Evolutionary conservation across 768 basidiomycete genomes (phyloP).

Genomic region (Rossbeevera mucosa): DNA sequence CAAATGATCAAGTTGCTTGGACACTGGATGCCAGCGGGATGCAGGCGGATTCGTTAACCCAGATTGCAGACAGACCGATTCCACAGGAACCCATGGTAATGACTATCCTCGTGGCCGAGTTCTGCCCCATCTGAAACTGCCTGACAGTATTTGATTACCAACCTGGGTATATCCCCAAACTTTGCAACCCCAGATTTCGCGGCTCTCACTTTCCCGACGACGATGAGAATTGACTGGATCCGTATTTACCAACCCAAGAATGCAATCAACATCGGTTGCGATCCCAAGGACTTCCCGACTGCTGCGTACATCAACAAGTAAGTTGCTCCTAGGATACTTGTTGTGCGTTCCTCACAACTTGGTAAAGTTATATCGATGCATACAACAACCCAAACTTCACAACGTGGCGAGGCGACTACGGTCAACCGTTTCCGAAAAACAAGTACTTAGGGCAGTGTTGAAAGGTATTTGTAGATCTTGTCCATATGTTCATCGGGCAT

Average conservation of each 20-base stretch:
- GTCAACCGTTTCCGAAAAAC: conserved; percentile 68
- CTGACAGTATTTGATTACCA: conserved; percentile 72
- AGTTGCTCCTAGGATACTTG: conserved; percentile 14
- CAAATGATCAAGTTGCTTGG: conserved; percentile 61
- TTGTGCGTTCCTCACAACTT: conserved; percentile 2
- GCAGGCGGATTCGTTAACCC: conserved; percentile 47
- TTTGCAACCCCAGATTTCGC: conserved; percentile 73
- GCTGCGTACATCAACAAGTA: conserved; percentile 72
- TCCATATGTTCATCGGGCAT: conserved; percentile 8
- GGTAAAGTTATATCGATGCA: conserved; percentile 52
- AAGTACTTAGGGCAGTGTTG: conserved; percentile 56
- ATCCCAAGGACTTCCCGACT: conserved; percentile 77
- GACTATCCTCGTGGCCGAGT: background rate
- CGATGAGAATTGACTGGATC: conserved; percentile 81
- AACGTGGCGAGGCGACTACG: conserved; percentile 63
- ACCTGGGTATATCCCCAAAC: conserved; percentile 80
- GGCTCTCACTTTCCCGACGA: conserved; percentile 66
- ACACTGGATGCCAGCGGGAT: conserved; percentile 61
- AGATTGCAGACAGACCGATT: conserved; percentile 66
- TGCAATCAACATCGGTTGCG: conserved; percentile 76
- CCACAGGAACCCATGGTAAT: conserved; percentile 81
- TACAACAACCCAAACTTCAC: conserved; percentile 81
- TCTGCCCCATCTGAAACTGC: background rate
- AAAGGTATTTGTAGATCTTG: conserved; percentile 9
- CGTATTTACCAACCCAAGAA: conserved; percentile 82